phyloP scores from a whole-genome alignment of 345 rosid species.

The Atalantia buxifolia region DNA sequence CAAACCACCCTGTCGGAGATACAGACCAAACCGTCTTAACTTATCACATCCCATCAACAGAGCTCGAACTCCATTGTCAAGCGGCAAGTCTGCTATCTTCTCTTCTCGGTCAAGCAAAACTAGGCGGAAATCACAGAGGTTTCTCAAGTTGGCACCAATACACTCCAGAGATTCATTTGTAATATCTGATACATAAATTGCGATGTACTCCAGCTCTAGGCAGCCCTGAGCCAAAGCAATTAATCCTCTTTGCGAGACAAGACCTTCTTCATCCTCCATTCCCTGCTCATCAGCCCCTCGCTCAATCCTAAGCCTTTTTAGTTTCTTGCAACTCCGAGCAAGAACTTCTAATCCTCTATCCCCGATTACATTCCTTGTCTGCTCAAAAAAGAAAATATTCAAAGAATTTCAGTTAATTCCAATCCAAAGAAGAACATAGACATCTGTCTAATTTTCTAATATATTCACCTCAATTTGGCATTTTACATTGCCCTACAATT shows the following conservation, averaged over 20 bases:
- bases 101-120: conserved; percentile 79
- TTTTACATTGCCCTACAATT: not conserved
- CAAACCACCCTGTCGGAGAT: conserved; percentile 76
- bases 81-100: conserved; percentile 76
- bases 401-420: not conserved
- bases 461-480: not conserved
- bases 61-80: conserved; percentile 85
- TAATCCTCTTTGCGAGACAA: conserved; percentile 86
- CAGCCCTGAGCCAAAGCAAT: conserved; percentile 87
- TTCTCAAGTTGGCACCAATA: conserved; percentile 62
- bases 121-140: conserved; percentile 80
- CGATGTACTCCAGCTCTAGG: conserved; percentile 66
- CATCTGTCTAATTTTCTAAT: not conserved
- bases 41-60: conserved; percentile 79
- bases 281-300: conserved; percentile 87
- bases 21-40: conserved; percentile 74
- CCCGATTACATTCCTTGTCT: conserved; percentile 96
- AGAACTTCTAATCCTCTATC: conserved; percentile 89
- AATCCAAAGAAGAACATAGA: not conserved
- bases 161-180: conserved; percentile 67
- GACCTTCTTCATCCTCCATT: conserved; percentile 83
- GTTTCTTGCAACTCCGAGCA: conserved; percentile 60
- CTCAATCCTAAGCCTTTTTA: conserved; percentile 92
- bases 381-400: conserved; percentile 21
- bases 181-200: conserved; percentile 86